Percentiles rank a stretch among this genome's conserved stretches.
These are phyloP conservation scores for Aureobasidium vineae DNA, from an alignment of 2,329 filamentous ascomycete genomes.

Conservation along the genomic window DNA sequence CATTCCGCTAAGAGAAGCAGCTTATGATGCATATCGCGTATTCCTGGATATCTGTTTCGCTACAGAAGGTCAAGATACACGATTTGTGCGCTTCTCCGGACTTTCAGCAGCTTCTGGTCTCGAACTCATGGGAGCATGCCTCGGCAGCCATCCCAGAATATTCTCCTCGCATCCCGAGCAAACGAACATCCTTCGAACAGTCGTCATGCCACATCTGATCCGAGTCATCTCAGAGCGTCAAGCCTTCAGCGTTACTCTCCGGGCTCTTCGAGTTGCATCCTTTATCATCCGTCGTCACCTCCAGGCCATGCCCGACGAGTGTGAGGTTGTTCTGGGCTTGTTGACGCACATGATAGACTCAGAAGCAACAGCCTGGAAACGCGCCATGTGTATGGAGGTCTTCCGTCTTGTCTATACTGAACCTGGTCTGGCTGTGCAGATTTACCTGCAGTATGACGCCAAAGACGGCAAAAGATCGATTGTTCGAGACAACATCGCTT, in stretches of 20 bases:
- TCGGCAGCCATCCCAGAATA: constrained; percentile 79
- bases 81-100: constrained; percentile 75
- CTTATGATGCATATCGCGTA: constrained; percentile 81
- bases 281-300: constrained; percentile 78
- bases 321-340: constrained; percentile 76
- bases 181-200: constrained; percentile 69
- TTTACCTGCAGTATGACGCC: constrained; percentile 78
- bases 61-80: constrained; percentile 77
- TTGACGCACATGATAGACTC: constrained; percentile 86
- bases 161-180: constrained; percentile 79
- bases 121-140: constrained; percentile 86
- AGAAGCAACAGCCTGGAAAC: constrained; percentile 77
- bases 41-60: constrained; percentile 88
- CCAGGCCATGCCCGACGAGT: constrained; percentile 70
- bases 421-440: constrained; percentile 70
- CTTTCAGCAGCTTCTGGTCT: constrained; percentile 81
- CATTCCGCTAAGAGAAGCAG: constrained; percentile 68
- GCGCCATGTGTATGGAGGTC: constrained; percentile 86
- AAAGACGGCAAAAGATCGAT: constrained; percentile 70
- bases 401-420: constrained; percentile 84
- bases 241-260: constrained; percentile 77
- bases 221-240: constrained; percentile 73
- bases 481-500: constrained; percentile 76
- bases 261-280: constrained; percentile 78
- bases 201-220: constrained; percentile 80